These are phyloP conservation scores for Schizothecium vesticola DNA, from an alignment of 495 filamentous ascomycete species.

Conservation along the genomic window DNA sequence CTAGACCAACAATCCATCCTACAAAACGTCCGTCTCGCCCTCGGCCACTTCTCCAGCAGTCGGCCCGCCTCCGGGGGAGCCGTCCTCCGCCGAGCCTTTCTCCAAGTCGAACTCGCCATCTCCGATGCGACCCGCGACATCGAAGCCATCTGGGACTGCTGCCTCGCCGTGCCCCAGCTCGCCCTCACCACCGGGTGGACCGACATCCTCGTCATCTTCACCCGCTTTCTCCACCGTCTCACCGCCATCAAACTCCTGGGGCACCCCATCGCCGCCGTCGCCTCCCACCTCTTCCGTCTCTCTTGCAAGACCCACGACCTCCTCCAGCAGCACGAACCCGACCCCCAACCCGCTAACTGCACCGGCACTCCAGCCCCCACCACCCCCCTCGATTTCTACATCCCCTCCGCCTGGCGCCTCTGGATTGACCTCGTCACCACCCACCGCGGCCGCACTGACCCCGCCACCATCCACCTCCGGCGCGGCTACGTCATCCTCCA, in stretches of 20 bases:
- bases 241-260: constrained; percentile 16
- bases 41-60: constrained; percentile 14
- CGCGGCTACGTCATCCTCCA: constrained; percentile 29
- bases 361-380: too few relatives aligned
- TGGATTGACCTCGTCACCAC: constrained; percentile 19
- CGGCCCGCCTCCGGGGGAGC: constrained; percentile 12
- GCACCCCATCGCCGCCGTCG: constrained; percentile 21
- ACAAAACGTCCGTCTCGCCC: constrained; percentile 20
- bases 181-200: constrained; percentile 14
- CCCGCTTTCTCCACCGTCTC: constrained; percentile 18
- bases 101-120: constrained; percentile 23
- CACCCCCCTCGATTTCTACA: not conserved
- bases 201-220: constrained; percentile 26
- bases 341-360: too few relatives aligned
- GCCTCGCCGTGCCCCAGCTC: constrained; percentile 28
- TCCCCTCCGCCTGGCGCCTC: constrained; percentile 16
- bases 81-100: constrained; percentile 21
- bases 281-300: constrained; percentile 3
- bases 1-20: constrained; percentile 20
- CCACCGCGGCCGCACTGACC: constrained; percentile 17
- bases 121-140: constrained; percentile 9
- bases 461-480: constrained; percentile 29
- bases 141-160: constrained; percentile 33
- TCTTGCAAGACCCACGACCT: not conserved
- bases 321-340: constrained; percentile 2